Evolutionary conservation across 179 eudicot genomes (phyloP), one percentile per base, ranked within the genome.

Genomic region (Heliamphora pulchella): DNA sequence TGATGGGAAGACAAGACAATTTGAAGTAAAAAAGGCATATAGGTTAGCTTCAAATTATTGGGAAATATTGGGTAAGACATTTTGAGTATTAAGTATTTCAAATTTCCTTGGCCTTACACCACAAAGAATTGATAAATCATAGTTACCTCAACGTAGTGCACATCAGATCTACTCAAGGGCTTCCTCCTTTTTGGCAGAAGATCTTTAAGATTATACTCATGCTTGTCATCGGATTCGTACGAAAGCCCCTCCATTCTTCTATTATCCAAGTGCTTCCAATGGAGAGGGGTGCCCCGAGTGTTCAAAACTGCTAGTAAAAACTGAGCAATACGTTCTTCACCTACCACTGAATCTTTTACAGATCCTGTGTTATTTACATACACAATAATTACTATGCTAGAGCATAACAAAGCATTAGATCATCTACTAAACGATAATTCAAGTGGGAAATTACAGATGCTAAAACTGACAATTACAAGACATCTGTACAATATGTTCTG

Each of bases 241-340:
- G 51, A 22, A 65, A 31, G 84, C 54, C 83, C 89, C 63, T 90
- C 88, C 41, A 65, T 22, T 59, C 80, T 87, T 83, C 78, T 81
- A 54, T 80, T 75, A 72, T 78, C 83, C 80, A 87, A 59, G 82
- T 83, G 84, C 70, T 86, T 90, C 98, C 98, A 94, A 75, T 91
- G 98, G 69, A 90, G 90, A 2, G 98, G 99, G 80, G 98, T 96
- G 76, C 92, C 90, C 17, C 98, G 90, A 76, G 89, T 86, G 84
- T 94, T 96, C 63, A 96, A 80, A 79, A 96, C 85, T 74, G 99
- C 98, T 48, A 96, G 89, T 43, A 96, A 83, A 80, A 87, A 96
- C 68, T 90, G 98, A 84, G 91, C 96, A 81, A 96, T 96, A n/a
- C 99, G 98, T 81, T 94, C 99, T 86, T 96, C 98, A 81, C 99